Evolutionary conservation across 768 basidiomycete genomes (phyloP).

Genomic region (Lactifluus echinatus): DNA sequence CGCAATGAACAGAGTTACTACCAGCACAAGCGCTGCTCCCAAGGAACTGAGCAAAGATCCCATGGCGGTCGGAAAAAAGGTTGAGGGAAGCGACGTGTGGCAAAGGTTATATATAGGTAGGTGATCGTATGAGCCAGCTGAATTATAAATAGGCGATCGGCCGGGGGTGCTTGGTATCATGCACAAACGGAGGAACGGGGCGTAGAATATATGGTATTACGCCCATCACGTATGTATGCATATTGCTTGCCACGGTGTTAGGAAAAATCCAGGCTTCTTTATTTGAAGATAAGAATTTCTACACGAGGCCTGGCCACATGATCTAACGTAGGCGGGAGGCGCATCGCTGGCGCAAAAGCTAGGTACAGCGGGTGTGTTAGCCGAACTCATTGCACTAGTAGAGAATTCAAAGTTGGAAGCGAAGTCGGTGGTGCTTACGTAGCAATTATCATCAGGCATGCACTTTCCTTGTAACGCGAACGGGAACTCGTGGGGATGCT

Average conservation of each 20-base stretch:
- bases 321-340: too few species aligned
- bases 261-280: background rate
- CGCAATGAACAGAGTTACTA: background rate
- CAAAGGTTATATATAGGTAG: background rate
- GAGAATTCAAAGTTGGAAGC: too few species aligned
- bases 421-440: too few species aligned
- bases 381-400: too few species aligned
- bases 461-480: too few species aligned
- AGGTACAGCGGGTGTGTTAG: too few species aligned
- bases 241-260: background rate
- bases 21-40: background rate
- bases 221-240: background rate
- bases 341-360: background rate
- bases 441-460: too few species aligned
- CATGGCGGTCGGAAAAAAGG: background rate
- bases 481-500: too few species aligned
- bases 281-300: background rate
- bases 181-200: background rate
- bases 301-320: background rate
- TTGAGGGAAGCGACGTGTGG: background rate
- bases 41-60: constrained; percentile 1
- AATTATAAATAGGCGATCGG: background rate
- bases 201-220: background rate
- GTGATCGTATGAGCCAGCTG: too few species aligned
- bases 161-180: background rate